These are phyloP conservation scores for Phanerodontia chrysosporium DNA, from an alignment of 768 basidiomycete species.

Conservation along the genomic window DNA sequence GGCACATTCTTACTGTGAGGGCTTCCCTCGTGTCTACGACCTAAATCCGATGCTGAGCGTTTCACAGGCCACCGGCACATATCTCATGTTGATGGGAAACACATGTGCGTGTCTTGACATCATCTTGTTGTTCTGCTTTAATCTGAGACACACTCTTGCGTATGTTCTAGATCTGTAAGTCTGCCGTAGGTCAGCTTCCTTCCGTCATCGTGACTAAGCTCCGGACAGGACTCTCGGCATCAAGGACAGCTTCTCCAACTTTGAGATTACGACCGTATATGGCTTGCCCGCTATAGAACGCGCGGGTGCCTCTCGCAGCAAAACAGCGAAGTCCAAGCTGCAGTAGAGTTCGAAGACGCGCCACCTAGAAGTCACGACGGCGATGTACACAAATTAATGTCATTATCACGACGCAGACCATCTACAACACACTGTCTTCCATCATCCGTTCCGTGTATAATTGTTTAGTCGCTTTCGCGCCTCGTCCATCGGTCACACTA, in stretches of 20 bases:
- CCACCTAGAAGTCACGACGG: not conserved
- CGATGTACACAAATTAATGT: not conserved
- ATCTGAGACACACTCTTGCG: too few relatives aligned
- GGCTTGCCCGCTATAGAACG: constrained; percentile 41
- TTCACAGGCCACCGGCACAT: constrained; percentile 24
- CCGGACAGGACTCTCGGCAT: constrained; percentile 49
- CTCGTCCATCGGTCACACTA: not conserved
- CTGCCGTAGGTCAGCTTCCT: too few relatives aligned
- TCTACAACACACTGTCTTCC: too few relatives aligned
- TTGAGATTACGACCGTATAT: constrained; percentile 34
- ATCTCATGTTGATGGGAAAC: constrained; percentile 30
- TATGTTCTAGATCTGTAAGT: too few relatives aligned
- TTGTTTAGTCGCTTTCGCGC: too few relatives aligned
- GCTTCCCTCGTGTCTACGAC: not conserved
- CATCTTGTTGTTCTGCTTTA: too few relatives aligned
- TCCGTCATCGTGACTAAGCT: too few relatives aligned
- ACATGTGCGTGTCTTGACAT: constrained; percentile 24
- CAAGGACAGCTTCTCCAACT: constrained; percentile 55
- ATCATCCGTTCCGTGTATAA: too few relatives aligned
- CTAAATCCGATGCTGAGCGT: constrained; percentile 8
- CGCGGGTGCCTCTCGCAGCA: not conserved
- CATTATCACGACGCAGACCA: not conserved
- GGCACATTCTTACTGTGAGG: constrained; percentile 64
- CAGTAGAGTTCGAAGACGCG: not conserved
- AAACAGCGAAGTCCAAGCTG: not conserved